Evolutionary conservation across 129 eudicot genomes (phyloP).

Genomic region (Artemisia annua): DNA sequence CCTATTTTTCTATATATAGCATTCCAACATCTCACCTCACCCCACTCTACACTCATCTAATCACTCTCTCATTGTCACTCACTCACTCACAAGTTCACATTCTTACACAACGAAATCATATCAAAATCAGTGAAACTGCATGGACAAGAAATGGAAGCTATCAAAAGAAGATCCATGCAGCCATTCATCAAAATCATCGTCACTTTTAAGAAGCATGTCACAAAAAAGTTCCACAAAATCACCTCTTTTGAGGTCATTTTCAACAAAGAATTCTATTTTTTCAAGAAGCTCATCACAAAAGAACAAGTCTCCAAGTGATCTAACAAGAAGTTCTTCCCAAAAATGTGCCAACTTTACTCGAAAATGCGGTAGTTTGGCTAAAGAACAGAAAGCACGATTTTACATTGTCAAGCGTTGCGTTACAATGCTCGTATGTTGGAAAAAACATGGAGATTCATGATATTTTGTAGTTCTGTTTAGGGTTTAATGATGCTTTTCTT

Average conservation of each 20-base stretch:
- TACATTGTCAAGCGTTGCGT: slow-evolving; percentile 88
- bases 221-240: slow-evolving; percentile 53
- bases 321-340: slow-evolving; percentile 69
- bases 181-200: slow-evolving; percentile 47
- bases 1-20: slow-evolving; percentile 37
- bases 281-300: slow-evolving; percentile 61
- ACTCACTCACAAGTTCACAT: background rate
- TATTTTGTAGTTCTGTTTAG: slow-evolving; percentile 4
- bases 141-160: slow-evolving; percentile 74
- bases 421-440: slow-evolving; percentile 80
- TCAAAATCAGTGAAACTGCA: slow-evolving; percentile 28
- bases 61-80: slow-evolving; percentile 19
- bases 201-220: slow-evolving; percentile 54
- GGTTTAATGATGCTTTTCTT: slow-evolving; percentile 22
- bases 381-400: slow-evolving; percentile 86
- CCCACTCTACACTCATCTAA: slow-evolving; percentile 26
- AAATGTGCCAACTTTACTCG: slow-evolving; percentile 60
- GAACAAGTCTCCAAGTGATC: slow-evolving; percentile 43
- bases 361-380: slow-evolving; percentile 75
- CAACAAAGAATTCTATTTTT: slow-evolving; percentile 51
- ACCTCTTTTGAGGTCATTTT: slow-evolving; percentile 53
- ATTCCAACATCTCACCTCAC: slow-evolving; percentile 37
- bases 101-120: slow-evolving; percentile 16
- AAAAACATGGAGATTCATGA: slow-evolving; percentile 78
- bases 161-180: slow-evolving; percentile 55